These are phyloP conservation scores for Sugiyamaella floridensis DNA, from an alignment of 805 yeast genomes.

Conservation along the genomic window DNA sequence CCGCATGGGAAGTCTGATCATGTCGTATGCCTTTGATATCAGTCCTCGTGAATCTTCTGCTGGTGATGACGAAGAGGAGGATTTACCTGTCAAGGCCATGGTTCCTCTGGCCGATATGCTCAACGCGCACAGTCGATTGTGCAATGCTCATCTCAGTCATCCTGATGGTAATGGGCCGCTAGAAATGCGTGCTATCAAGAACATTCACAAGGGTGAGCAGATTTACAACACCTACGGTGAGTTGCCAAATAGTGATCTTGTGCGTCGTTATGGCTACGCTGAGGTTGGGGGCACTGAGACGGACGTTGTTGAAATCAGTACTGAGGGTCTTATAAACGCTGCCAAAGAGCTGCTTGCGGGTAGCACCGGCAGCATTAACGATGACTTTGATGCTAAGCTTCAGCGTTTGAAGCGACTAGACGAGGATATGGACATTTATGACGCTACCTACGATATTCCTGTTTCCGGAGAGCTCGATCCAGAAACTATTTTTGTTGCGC, in stretches of 20 bases:
- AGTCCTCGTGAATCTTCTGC: slow-evolving; percentile 29
- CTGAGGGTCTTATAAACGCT: slow-evolving; percentile 36
- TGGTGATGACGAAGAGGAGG: slow-evolving; percentile 29
- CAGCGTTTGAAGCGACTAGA: slow-evolving; percentile 12
- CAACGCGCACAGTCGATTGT: slow-evolving; percentile 72
- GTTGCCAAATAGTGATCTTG: slow-evolving; percentile 81
- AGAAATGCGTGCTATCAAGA: slow-evolving; percentile 63
- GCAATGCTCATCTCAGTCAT: slow-evolving; percentile 67
- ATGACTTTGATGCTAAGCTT: slow-evolving; percentile 3
- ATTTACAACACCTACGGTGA: slow-evolving; percentile 86
- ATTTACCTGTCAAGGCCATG: slow-evolving; percentile 61
- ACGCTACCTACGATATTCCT: slow-evolving; percentile 21
- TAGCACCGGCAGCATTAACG: not conserved
- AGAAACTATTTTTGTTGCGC: slow-evolving; percentile 9
- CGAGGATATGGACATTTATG: slow-evolving; percentile 19
- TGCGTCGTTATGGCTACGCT: slow-evolving; percentile 88
- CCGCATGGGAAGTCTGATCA: slow-evolving; percentile 67
- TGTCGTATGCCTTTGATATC: slow-evolving; percentile 90
- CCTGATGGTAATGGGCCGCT: slow-evolving; percentile 34
- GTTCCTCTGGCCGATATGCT: slow-evolving; percentile 88
- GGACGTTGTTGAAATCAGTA: slow-evolving; percentile 74
- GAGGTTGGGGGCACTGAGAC: slow-evolving; percentile 63
- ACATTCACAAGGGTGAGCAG: slow-evolving; percentile 61
- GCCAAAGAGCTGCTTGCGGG: slow-evolving; percentile 2
- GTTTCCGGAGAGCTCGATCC: slow-evolving; percentile 17